Evolutionary conservation across 495 filamentous ascomycete genomes (phyloP).

Genomic region (Aspergillus taichungensis): DNA sequence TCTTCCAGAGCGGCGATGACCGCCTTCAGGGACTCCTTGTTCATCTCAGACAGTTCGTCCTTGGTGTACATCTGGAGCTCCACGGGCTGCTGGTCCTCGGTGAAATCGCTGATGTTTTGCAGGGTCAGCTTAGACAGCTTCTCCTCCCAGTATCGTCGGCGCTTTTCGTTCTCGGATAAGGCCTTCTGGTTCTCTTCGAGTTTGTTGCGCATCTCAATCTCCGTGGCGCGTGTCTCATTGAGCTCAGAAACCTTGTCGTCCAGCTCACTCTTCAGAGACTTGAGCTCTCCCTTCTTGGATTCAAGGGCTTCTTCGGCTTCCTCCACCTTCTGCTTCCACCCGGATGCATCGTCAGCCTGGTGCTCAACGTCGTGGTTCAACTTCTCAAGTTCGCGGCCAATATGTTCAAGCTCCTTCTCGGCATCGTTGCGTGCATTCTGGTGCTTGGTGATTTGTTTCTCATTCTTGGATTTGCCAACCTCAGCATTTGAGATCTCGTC

Average conservation of each 20-base stretch:
- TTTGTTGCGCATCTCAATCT: conserved; percentile 98
- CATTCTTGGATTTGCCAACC: conserved; percentile 76
- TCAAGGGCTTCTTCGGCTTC: conserved; percentile 77
- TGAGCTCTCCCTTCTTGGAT: conserved; percentile 71
- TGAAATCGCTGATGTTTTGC: conserved; percentile 69
- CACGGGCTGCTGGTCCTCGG: conserved; percentile 41
- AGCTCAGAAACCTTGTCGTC: conserved; percentile 80
- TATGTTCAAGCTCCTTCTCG: conserved; percentile 63
- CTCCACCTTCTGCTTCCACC: conserved; percentile 64
- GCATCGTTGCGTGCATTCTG: conserved; percentile 69
- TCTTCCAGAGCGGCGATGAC: conserved; percentile 88
- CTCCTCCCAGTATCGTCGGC: conserved; percentile 75
- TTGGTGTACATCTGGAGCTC: conserved; percentile 74
- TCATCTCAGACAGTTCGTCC: conserved; percentile 89
- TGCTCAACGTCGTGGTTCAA: conserved; percentile 67
- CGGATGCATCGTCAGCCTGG: conserved; percentile 66
- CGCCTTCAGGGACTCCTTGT: conserved; percentile 75
- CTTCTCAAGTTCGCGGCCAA: conserved; percentile 60
- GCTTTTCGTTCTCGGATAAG: conserved; percentile 77
- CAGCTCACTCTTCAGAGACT: conserved; percentile 69
- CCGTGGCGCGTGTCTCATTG: conserved; percentile 79
- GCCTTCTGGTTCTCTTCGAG: conserved; percentile 90
- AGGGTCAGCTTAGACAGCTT: conserved; percentile 70
- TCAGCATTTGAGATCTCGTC: conserved; percentile 80
- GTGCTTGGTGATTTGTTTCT: conserved; percentile 83